Base-by-base conservation (phyloP, 805 yeast genomes). In the Jamesozyma jinghongensis region DNA sequence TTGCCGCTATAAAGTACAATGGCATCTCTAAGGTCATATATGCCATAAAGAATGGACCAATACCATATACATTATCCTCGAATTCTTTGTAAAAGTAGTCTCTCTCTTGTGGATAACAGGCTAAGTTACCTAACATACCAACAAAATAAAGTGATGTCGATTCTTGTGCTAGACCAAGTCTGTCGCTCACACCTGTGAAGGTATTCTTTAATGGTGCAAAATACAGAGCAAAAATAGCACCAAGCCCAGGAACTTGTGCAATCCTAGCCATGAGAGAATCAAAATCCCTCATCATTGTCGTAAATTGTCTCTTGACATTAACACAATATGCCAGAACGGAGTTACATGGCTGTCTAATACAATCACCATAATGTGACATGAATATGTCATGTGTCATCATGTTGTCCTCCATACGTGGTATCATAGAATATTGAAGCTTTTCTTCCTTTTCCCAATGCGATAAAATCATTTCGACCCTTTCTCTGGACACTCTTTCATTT, bases 121-220 rank as follows among this genome's bases (percentile, higher is more conserved):
- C 74, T 54, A 85, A 67, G 57, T 85, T 85, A 51, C 81, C 83
- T 41, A 86, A 69, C 71, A 85, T 74, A 1, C 95, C 95, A 36
- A 79, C 77, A 56, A 78, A 86, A 54, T 81, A 85, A 38, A 85
- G 57, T 25, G 85, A 77, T 18, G 81, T 65, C 3, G 80, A 71
- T 53, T 83, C 84, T 57, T 86, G 95, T 3, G 81, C 70, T 37
- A 85, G 62, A 3, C 95, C 95, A 14, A 86, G 60, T 48, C 94
- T 65, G 57, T 85, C 75, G 42, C 69, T 69, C 26, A 84, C 70
- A 27, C 90, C 80, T 1, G 60, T 57, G 36, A 61, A 58, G 27
- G 54, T 51, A 40, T 73, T 61, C 41, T 67, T 68, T 35, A 79
- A 51, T 7, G 84, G 81, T 1, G 85, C 67, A 65, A 78, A 85